A percentile compares a stretch with the other conserved stretches of the same genome.
phyloP scores from a whole-genome alignment of 192 early-diverging fungal genomes.

The Geosiphon pyriformis region DNA sequence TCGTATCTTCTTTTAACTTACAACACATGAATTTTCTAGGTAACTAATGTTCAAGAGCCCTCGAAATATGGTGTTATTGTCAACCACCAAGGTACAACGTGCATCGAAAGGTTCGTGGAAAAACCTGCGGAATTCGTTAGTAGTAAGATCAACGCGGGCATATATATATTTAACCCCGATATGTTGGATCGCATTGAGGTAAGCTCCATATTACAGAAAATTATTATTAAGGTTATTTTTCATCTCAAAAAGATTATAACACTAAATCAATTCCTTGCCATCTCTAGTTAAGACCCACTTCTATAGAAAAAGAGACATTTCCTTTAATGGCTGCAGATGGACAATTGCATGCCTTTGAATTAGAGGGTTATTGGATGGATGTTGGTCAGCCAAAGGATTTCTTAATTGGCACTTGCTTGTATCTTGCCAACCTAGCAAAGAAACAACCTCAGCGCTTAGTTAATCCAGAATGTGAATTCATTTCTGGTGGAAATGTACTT shows the following conservation, averaged over 20 bases:
- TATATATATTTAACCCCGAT: constrained; percentile 94
- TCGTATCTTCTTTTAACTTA: too few relatives aligned
- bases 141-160: constrained; percentile 98
- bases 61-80: constrained; percentile 99
- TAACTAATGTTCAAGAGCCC: constrained; percentile 96
- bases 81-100: constrained; percentile 60
- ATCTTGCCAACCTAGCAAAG: constrained; percentile 79
- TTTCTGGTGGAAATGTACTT: constrained; percentile 85
- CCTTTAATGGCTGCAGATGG: constrained; percentile 82
- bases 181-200: constrained; percentile 89
- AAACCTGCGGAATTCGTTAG: constrained; percentile 93
- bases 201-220: background rate
- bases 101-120: constrained; percentile 95
- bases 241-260: too few relatives aligned
- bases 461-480: constrained; percentile 59
- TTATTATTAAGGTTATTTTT: too few relatives aligned
- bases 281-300: constrained; percentile 90
- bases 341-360: constrained; percentile 88
- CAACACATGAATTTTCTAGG: constrained; percentile 38
- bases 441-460: constrained; percentile 66
- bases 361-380: constrained; percentile 99
- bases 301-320: constrained; percentile 98
- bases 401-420: constrained; percentile 90
- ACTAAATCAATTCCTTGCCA: too few relatives aligned
- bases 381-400: constrained; percentile 99